Evolutionary conservation across 495 filamentous ascomycete genomes (phyloP).

Genomic region (Aspergillus kassunensis): DNA sequence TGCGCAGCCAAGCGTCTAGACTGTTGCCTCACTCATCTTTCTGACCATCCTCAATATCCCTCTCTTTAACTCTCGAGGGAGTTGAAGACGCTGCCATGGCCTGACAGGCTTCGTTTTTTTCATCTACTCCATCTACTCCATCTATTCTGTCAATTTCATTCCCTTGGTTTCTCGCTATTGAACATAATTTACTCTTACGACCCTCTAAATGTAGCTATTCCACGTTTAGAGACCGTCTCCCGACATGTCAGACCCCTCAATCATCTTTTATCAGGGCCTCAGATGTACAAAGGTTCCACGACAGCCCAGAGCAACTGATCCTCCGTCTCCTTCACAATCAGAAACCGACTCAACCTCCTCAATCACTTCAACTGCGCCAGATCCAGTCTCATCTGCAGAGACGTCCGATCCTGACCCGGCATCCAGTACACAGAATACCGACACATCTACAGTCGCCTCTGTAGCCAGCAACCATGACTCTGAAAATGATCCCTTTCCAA

Average conservation of each 20-base stretch:
- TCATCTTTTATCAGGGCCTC: constrained; percentile 19
- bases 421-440: not conserved
- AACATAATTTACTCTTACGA: no score
- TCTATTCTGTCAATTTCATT: no score
- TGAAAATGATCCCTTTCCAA: not conserved
- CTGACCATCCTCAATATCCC: no score
- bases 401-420: not conserved
- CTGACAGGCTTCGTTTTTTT: not conserved
- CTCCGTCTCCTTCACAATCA: not conserved
- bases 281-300: constrained; percentile 21
- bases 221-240: constrained; percentile 3
- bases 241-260: constrained; percentile 20
- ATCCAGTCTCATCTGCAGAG: not conserved
- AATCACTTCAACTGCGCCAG: not conserved
- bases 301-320: constrained; percentile 6
- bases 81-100: not conserved
- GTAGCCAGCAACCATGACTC: not conserved
- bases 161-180: no score
- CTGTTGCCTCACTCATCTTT: no score
- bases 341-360: not conserved
- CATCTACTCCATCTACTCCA: no score
- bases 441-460: not conserved
- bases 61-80: no score
- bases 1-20: not conserved
- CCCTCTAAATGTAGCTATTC: constrained; percentile 2